Percentiles rank a stretch among this genome's conserved stretches.
phyloP scores from a whole-genome alignment of 164 flowering plant genomes.

The Piper betle region DNA sequence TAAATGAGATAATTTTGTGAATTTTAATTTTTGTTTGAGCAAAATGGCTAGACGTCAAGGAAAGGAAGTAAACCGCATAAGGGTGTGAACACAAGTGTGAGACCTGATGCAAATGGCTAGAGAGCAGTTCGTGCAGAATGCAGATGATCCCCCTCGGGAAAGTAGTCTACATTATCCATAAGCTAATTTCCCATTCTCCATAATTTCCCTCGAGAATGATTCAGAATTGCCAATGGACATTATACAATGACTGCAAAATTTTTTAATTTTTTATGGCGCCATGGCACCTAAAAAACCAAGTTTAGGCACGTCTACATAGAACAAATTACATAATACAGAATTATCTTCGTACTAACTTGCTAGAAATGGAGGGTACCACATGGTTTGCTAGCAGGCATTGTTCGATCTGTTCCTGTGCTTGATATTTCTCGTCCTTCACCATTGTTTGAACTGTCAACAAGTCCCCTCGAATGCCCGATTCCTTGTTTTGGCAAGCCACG shows the following conservation, averaged over 20 bases:
- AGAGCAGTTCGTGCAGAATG: too few species aligned
- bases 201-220: too few species aligned
- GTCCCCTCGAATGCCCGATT: conserved; percentile 62
- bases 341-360: conserved; percentile 1
- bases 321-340: not conserved
- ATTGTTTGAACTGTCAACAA: conserved; percentile 16
- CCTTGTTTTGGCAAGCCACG: conserved; percentile 91
- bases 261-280: too few species aligned
- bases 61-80: too few species aligned
- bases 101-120: too few species aligned
- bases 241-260: not conserved
- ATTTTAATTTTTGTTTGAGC: too few species aligned
- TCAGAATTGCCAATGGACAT: not conserved
- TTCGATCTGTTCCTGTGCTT: conserved; percentile 14
- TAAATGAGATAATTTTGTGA: too few species aligned
- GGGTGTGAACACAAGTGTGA: too few species aligned
- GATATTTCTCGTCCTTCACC: conserved; percentile 9
- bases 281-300: not conserved
- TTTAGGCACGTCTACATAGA: not conserved
- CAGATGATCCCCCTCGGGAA: too few species aligned
- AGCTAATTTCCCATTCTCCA: too few species aligned
- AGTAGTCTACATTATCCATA: too few species aligned
- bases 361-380: conserved; percentile 71
- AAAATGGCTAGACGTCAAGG: too few species aligned
- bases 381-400: conserved; percentile 51